phyloP scores from a whole-genome alignment of 768 basidiomycete species.

The Lentinula boryana region DNA sequence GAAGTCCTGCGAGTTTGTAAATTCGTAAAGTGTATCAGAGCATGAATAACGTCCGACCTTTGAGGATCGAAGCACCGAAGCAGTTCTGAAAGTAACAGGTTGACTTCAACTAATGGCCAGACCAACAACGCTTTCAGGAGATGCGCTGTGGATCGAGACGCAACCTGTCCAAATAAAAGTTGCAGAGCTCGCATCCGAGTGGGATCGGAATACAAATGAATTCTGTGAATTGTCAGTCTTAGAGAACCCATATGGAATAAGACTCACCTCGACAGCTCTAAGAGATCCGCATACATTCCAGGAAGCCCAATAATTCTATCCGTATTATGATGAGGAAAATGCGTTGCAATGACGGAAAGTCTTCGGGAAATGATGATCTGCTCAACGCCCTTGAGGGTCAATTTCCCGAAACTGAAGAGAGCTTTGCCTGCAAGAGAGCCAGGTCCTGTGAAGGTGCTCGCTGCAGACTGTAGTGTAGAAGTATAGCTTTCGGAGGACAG shows the following conservation, averaged over 20 bases:
- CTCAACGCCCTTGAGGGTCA: conserved; percentile 1
- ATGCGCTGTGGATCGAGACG: not conserved
- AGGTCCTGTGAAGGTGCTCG: not conserved
- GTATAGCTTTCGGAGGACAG: not conserved
- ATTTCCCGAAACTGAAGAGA: not conserved
- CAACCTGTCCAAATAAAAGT: not conserved
- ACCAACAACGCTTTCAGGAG: not conserved
- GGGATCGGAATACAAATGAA: not conserved
- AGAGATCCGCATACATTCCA: conserved; percentile 1
- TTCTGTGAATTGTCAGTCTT: not conserved
- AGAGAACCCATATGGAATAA: not conserved
- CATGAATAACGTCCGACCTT: not conserved
- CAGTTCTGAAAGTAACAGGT: not conserved
- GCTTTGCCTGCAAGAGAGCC: conserved; percentile 4
- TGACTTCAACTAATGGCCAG: not conserved
- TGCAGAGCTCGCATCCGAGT: not conserved
- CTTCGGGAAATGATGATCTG: conserved; percentile 2
- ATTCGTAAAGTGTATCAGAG: too few species aligned
- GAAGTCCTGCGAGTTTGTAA: not conserved
- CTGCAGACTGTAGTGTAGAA: not conserved
- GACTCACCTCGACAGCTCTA: conserved; percentile 1
- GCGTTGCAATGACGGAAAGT: not conserved
- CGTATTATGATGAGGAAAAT: not conserved
- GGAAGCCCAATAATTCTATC: not conserved
- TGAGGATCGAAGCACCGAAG: not conserved